Percentiles rank a stretch among this genome's conserved stretches.
Evolutionary conservation across 805 yeast species (phyloP).

Genomic region (Metschnikowia aberdeeniae): DNA sequence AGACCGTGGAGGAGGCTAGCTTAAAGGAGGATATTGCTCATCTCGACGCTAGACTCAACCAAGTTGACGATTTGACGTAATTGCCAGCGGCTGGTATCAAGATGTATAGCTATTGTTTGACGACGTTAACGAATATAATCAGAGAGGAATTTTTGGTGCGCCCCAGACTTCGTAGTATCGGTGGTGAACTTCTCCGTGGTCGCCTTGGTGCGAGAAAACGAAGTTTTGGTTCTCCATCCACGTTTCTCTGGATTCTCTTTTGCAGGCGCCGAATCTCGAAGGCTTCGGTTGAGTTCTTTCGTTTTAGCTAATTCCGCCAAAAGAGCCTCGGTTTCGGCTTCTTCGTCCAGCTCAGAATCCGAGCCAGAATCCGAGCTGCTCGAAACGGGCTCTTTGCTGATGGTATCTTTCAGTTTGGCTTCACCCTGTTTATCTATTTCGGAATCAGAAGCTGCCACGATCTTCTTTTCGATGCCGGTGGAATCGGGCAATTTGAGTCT

Average conservation of each 20-base stretch:
- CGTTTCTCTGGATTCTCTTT: not conserved
- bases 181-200: conserved; percentile 23
- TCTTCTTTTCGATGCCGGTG: not conserved
- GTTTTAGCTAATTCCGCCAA: conserved; percentile 20
- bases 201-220: not conserved
- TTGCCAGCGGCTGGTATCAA: no score
- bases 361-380: not conserved
- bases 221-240: conserved; percentile 3
- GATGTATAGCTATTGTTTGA: not conserved
- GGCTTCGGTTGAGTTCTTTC: conserved; percentile 9
- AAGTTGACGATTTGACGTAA: conserved; percentile 25
- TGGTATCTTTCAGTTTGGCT: not conserved
- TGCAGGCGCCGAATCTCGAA: not conserved
- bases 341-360: conserved; percentile 7
- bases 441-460: not conserved
- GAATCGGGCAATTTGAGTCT: not conserved
- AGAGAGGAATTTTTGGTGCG: conserved; percentile 32
- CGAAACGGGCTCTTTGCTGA: not conserved
- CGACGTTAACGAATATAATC: conserved; percentile 14
- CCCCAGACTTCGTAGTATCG: conserved; percentile 31
- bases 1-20: conserved; percentile 93
- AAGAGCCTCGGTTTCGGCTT: conserved; percentile 16
- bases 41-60: conserved; percentile 61
- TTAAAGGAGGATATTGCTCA: conserved; percentile 80
- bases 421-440: not conserved